A percentile compares a stretch with the other conserved stretches of the same genome.
These are phyloP conservation scores for Metschnikowia drakensbergensis DNA, from an alignment of 805 yeast species.

Conservation along the genomic window DNA sequence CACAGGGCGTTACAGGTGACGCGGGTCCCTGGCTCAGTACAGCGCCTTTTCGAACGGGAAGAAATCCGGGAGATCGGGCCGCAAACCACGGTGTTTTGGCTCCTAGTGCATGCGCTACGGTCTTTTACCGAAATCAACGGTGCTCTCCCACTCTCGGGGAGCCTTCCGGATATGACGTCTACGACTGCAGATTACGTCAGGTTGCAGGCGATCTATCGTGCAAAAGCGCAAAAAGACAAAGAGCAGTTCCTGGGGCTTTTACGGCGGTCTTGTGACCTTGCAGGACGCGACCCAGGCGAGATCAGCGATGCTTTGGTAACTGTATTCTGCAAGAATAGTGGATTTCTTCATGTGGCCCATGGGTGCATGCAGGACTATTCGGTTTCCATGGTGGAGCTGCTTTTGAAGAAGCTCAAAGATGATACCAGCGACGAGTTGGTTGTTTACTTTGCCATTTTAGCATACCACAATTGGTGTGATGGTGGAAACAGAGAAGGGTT, in stretches of 20 bases:
- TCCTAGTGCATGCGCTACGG: slow-evolving; percentile 50
- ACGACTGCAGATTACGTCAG: slow-evolving; percentile 58
- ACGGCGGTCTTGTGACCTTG: slow-evolving; percentile 18
- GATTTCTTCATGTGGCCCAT: slow-evolving; percentile 45
- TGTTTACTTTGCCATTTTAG: slow-evolving; percentile 44
- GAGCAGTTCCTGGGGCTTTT: slow-evolving; percentile 36
- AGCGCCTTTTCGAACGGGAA: slow-evolving; percentile 17
- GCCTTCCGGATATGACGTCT: slow-evolving; percentile 85
- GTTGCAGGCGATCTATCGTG: slow-evolving; percentile 55
- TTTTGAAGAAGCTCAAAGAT: slow-evolving; percentile 1
- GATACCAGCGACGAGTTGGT: slow-evolving; percentile 17
- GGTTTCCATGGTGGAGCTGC: background rate
- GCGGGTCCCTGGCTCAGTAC: slow-evolving; percentile 28
- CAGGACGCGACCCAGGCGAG: slow-evolving; percentile 27
- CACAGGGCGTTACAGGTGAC: slow-evolving; percentile 39
- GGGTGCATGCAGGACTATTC: slow-evolving; percentile 35
- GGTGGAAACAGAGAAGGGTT: slow-evolving; percentile 23
- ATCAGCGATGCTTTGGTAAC: slow-evolving; percentile 35
- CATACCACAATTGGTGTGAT: slow-evolving; percentile 24
- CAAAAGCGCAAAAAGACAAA: slow-evolving; percentile 52
- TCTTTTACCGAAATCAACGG: slow-evolving; percentile 39
- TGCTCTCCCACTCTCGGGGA: slow-evolving; percentile 68
- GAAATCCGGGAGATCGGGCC: slow-evolving; percentile 10
- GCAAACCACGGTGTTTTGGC: slow-evolving; percentile 54
- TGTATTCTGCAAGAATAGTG: slow-evolving; percentile 61